Percentiles rank a stretch among this genome's conserved stretches.
Conservation (phyloP, 768 basidiomycete genomes). For the Mycena maculata region DNA sequence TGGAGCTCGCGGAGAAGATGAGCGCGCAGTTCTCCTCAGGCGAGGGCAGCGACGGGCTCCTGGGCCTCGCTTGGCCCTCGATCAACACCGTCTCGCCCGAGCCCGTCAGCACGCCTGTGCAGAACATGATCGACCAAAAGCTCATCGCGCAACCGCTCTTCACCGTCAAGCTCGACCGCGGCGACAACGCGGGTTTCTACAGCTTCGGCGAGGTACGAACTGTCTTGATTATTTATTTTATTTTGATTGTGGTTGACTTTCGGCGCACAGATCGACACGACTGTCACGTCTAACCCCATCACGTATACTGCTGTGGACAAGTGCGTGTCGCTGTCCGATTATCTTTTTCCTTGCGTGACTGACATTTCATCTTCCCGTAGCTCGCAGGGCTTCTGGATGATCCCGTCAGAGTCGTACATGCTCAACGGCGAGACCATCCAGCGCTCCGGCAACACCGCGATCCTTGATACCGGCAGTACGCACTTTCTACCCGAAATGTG, state of each 20-base stretch:
- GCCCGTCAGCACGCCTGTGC: constrained; percentile 50
- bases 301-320: constrained; percentile 35
- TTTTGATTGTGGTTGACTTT: neutral
- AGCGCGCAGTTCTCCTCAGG: constrained; percentile 47
- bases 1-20: constrained; percentile 51
- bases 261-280: constrained; percentile 41
- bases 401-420: constrained; percentile 41
- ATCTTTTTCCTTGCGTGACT: neutral
- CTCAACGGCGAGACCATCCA: constrained; percentile 41
- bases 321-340: constrained; percentile 3
- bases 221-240: neutral
- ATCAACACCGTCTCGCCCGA: constrained; percentile 52
- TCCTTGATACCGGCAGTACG: constrained; percentile 53
- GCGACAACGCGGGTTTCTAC: constrained; percentile 51
- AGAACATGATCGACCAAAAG: constrained; percentile 52
- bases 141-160: constrained; percentile 47
- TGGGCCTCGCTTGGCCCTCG: constrained; percentile 51
- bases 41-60: constrained; percentile 50
- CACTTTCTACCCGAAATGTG: constrained; percentile 30
- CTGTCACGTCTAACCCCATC: constrained; percentile 40
- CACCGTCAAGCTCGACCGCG: constrained; percentile 51
- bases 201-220: constrained; percentile 47
- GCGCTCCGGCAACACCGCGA: constrained; percentile 41
- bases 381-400: constrained; percentile 55
- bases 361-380: constrained; percentile 26